Evolutionary conservation across 306 rosid genomes (phyloP), one percentile per base, ranked within the genome.

Genomic region (Erythrophleum fordii): DNA sequence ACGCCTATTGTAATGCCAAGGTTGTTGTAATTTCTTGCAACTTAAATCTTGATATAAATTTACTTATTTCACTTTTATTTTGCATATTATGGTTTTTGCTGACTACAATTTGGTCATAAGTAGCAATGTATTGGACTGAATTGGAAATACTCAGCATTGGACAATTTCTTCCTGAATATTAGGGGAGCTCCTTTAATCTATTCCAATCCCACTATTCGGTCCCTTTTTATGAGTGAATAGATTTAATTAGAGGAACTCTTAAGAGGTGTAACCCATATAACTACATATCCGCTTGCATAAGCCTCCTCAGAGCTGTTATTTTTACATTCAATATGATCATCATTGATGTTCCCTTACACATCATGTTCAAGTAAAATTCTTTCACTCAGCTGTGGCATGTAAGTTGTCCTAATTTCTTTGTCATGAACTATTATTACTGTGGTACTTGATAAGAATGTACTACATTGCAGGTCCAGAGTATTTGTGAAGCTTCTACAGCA

Each of bases 391-490:
- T 69, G 56, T 73, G 66, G 42, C 64, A 35, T 16, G 14, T 70
- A 80, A 60, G 29, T 72, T 46, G 61, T 71, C 49, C 78, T 69
- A 29, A 55, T 82, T 72, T 83, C 12, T 23, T 73, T 78, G 44
- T 55, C 61, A 22, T 31, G 55, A 72, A 68, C 25, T 67, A 10
- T 65, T 53, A 25, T 59, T 4, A 25, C 56, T 49, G 39, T 59
- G 62, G 82, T 9, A 71, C 64, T 75, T 84, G 77, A 82, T 77
- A 68, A 71, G 48, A 58, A 5, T 48, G 31, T 45, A 25, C 49
- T 55, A 35, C 34, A 34, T 82, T 87, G 77, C 92, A 93, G 99
- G 98, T 93, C 62, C 87, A 93, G 89, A 88, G 82, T 42, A 72
- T 89, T 73, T 72, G 67, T 78, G 89, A 91, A 42, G 70, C 89